Base-by-base conservation (phyloP, 441 rosid genomes). In the Jatropha podagrica region DNA sequence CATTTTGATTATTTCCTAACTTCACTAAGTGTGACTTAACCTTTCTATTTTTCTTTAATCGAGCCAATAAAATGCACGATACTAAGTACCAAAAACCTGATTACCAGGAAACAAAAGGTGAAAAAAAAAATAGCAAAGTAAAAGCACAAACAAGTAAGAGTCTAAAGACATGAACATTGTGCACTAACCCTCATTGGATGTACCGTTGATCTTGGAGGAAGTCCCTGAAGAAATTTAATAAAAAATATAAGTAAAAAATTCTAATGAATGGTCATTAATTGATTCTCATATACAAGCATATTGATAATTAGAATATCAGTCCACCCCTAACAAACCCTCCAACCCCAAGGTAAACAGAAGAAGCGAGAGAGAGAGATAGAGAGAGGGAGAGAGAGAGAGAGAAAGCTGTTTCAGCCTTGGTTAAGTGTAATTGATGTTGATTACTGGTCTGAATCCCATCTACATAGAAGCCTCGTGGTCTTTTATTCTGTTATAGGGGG, bases 131-230 rank as follows among this genome's bases (percentile, higher is more conserved):
- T 20, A 70, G 64, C 74, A 18, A 56, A 26, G 14, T 14, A 52
- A 17, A 77, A 70, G 64, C 52, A 65, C 56, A 69, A 55, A 26
- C 54, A 74, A 76, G 40, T 27, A 62, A 71, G 65, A 65, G 70
- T 72, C 74, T 20, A 80, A 76, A 73, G 68, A 76, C 71, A 78
- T 74, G 59, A 86, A 26, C 48, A 76, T 66, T 52, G 78, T 66
- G 83, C 79, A 92, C 94, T 86, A 73, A 96, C 99, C 94, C 99
- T 92, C 99, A 96, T 96, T 42, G 99, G 99, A 89, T 96, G 99
- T 76, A 96, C 99, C 1, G 92, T 83, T 73, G 99, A 95, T 90
- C 99, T 88, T 72, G 98, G 98, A 78, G 99, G 99, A 83, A 92
- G 94, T 72, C 98, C 99, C 99, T 96, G 89, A 72, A 82, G 77